phyloP scores from a whole-genome alignment of 108 stramenopile genomes.

The Discostella stelligeroides region DNA sequence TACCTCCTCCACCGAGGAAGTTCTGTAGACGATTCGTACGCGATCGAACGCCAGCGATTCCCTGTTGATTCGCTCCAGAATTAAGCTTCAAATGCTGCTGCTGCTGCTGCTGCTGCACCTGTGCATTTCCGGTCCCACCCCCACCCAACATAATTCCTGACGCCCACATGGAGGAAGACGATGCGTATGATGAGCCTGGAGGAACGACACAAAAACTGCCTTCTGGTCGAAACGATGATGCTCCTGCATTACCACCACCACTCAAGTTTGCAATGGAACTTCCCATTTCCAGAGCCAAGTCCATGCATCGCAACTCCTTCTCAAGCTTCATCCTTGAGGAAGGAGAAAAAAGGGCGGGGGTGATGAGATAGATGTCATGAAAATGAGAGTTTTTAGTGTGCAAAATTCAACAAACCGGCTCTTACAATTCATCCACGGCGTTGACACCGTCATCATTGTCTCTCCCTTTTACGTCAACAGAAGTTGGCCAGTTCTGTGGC shows the following conservation, averaged over 20 bases:
- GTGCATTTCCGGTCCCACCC: conserved; percentile 16
- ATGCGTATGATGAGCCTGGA: conserved; percentile 75
- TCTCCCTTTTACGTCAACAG: background rate
- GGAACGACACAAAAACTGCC: conserved; percentile 87
- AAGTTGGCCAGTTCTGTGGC: background rate
- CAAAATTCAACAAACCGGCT: background rate
- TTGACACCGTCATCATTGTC: conserved; percentile 22
- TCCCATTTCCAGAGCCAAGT: conserved; percentile 80
- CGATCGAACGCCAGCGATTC: conserved; percentile 59
- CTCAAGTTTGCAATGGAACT: conserved; percentile 76
- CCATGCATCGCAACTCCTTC: conserved; percentile 79
- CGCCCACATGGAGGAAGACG: conserved; percentile 60
- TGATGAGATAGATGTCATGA: background rate
- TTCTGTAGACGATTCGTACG: conserved; percentile 82
- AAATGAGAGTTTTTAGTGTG: background rate
- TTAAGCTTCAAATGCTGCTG: conserved; percentile 2
- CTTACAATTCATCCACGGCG: conserved; percentile 51
- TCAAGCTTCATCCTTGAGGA: conserved; percentile 84
- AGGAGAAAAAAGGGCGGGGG: background rate
- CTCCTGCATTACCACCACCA: conserved; percentile 6
- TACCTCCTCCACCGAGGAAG: conserved; percentile 40
- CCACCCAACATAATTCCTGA: conserved; percentile 29
- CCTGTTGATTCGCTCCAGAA: conserved; percentile 19
- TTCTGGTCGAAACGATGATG: conserved; percentile 55
- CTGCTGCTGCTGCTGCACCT: background rate